A percentile compares a stretch with the other conserved stretches of the same genome.
These are phyloP conservation scores for Lentinula sp. DNA, from an alignment of 768 basidiomycete genomes.

Conservation along the genomic window DNA sequence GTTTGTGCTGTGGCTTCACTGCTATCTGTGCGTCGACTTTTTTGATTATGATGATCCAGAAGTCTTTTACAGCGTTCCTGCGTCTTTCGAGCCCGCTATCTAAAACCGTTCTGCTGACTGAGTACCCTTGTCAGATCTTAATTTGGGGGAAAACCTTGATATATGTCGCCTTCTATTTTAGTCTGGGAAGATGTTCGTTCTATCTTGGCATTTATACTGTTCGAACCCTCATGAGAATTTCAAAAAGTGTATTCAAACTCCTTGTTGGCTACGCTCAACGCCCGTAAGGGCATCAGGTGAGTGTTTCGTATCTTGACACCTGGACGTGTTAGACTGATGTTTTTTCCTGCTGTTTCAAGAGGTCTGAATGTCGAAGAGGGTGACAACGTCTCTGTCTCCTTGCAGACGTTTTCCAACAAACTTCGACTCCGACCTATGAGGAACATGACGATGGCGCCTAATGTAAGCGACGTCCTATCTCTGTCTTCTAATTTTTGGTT, in stretches of 20 bases:
- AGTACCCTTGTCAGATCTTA: constrained; percentile 30
- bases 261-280: constrained; percentile 48
- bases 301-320: neutral
- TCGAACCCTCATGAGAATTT: neutral
- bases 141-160: constrained; percentile 43
- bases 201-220: neutral
- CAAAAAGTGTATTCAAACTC: constrained; percentile 48
- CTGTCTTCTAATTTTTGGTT: neutral
- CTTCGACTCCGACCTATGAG: constrained; percentile 1
- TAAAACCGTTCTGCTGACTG: neutral
- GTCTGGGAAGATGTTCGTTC: constrained; percentile 40
- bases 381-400: constrained; percentile 41
- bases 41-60: neutral
- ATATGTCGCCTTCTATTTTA: constrained; percentile 56
- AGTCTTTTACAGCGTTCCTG: neutral
- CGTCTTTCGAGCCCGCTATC: neutral
- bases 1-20: constrained; percentile 38
- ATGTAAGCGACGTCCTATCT: constrained; percentile 15
- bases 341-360: constrained; percentile 27
- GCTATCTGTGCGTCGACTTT: constrained; percentile 24
- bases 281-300: constrained; percentile 20
- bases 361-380: constrained; percentile 34
- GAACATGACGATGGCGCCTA: constrained; percentile 22
- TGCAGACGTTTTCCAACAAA: constrained; percentile 36
- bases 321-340: neutral